A percentile compares a stretch with the other conserved stretches of the same genome.
phyloP scores from a whole-genome alignment of 1,284 basidiomycete species.

The Abortiporus biennis region DNA sequence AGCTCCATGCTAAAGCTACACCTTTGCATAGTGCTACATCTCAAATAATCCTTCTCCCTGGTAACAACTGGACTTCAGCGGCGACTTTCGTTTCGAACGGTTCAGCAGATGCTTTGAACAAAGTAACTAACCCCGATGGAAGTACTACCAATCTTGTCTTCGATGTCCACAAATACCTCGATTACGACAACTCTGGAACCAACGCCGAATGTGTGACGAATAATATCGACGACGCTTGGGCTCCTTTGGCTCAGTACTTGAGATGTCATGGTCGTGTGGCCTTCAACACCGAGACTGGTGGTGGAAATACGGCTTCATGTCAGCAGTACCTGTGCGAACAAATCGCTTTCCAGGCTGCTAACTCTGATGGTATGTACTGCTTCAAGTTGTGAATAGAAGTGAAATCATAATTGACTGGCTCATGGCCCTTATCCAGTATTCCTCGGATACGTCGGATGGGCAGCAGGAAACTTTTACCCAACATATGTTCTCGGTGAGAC shows the following conservation, averaged over 20 bases:
- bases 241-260: slow-evolving; percentile 44
- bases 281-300: slow-evolving; percentile 59
- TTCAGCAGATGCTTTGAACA: slow-evolving; percentile 44
- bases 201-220: slow-evolving; percentile 39
- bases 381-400: no score
- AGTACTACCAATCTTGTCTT: slow-evolving; percentile 44
- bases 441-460: slow-evolving; percentile 41
- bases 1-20: neutral
- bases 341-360: slow-evolving; percentile 42
- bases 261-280: slow-evolving; percentile 49
- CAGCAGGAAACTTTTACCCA: slow-evolving; percentile 30
- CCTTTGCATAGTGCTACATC: slow-evolving; percentile 32
- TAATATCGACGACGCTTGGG: slow-evolving; percentile 45
- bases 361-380: slow-evolving; percentile 37
- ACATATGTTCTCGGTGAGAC: slow-evolving; percentile 31
- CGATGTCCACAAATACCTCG: slow-evolving; percentile 64
- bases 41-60: slow-evolving; percentile 49
- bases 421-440: slow-evolving; percentile 19
- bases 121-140: slow-evolving; percentile 48
- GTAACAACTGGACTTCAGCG: slow-evolving; percentile 46
- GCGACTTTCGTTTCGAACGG: slow-evolving; percentile 47
- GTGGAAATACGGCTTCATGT: slow-evolving; percentile 46
- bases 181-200: slow-evolving; percentile 45
- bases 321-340: slow-evolving; percentile 40
- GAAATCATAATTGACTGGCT: neutral